Evolutionary conservation across 805 yeast genomes (phyloP).

Genomic region (Candida hispaniensis): DNA sequence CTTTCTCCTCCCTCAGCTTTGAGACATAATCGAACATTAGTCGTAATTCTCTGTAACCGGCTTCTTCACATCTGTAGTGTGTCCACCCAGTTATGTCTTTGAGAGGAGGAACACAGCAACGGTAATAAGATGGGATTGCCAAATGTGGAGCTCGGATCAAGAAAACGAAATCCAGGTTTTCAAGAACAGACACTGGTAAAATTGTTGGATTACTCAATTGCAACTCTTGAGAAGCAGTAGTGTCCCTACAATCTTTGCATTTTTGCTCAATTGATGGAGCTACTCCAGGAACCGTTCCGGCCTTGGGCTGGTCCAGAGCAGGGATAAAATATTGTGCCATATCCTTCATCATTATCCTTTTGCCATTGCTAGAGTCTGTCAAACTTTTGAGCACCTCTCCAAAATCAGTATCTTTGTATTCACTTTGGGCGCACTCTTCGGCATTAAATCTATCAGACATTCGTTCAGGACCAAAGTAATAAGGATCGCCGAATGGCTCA

Average conservation of each 20-base stretch:
- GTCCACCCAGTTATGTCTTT: slow-evolving; percentile 23
- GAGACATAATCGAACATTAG: slow-evolving; percentile 20
- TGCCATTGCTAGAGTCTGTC: slow-evolving; percentile 8
- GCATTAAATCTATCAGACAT: slow-evolving; percentile 20
- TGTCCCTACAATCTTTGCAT: too few species aligned
- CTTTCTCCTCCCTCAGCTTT: slow-evolving; percentile 12
- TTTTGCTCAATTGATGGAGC: slow-evolving; percentile 6
- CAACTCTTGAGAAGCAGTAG: slow-evolving; percentile 1
- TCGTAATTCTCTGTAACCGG: slow-evolving; percentile 22
- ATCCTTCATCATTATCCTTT: slow-evolving; percentile 22
- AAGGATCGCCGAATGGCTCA: slow-evolving; percentile 26
- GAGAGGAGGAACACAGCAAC: slow-evolving; percentile 23
- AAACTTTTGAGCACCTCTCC: slow-evolving; percentile 18
- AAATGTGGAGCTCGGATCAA: slow-evolving; percentile 24
- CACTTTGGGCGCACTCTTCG: slow-evolving; percentile 15
- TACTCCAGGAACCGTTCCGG: slow-evolving; percentile 8
- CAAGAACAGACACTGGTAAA: slow-evolving; percentile 19
- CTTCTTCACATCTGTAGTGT: slow-evolving; percentile 21
- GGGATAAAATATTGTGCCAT: slow-evolving; percentile 26
- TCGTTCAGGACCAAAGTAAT: slow-evolving; percentile 24
- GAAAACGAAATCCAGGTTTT: slow-evolving; percentile 20
- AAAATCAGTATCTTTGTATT: slow-evolving; percentile 18
- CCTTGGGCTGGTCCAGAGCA: slow-evolving; percentile 11
- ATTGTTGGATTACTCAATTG: slow-evolving; percentile 19
- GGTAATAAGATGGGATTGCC: slow-evolving; percentile 23